Evolutionary conservation across 495 filamentous ascomycete species (phyloP).

Genomic region (Thozetella sp.): DNA sequence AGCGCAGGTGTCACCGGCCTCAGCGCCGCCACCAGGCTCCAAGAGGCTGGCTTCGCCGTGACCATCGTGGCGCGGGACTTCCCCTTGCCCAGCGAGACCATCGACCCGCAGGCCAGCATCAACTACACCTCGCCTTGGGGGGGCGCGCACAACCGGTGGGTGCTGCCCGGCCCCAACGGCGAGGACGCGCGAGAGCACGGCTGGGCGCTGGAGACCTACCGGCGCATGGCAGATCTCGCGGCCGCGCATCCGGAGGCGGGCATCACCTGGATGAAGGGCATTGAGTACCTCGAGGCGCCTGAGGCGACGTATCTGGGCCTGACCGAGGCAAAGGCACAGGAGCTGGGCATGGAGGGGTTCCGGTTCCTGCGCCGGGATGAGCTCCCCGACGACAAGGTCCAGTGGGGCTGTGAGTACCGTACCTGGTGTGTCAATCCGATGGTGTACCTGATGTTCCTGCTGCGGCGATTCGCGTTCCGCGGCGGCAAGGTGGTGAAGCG

Average conservation of each 20-base stretch:
- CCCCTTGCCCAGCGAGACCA: constrained; percentile 45
- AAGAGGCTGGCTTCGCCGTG: constrained; percentile 43
- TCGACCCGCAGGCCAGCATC: constrained; percentile 42
- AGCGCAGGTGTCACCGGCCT: constrained; percentile 65
- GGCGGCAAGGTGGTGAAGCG: constrained; percentile 48
- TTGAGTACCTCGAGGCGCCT: constrained; percentile 63
- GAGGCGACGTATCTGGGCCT: constrained; percentile 30
- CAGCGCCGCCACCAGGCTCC: constrained; percentile 51
- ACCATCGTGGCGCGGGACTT: constrained; percentile 60
- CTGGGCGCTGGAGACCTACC: constrained; percentile 53
- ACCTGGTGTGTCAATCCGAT: constrained; percentile 64
- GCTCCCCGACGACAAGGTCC: constrained; percentile 42
- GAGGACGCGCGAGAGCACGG: constrained; percentile 40
- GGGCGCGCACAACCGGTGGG: constrained; percentile 63
- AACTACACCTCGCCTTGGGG: constrained; percentile 69
- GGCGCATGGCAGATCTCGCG: constrained; percentile 45
- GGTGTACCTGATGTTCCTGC: constrained; percentile 59
- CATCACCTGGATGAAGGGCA: constrained; percentile 51
- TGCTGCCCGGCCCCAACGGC: constrained; percentile 37
- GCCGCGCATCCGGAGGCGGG: constrained; percentile 46
- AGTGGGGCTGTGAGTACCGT: constrained; percentile 58
- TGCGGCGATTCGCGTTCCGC: constrained; percentile 50
- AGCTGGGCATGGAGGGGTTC: constrained; percentile 49
- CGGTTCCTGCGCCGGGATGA: constrained; percentile 35
- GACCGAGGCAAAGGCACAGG: constrained; percentile 22